Conservation (phyloP, 768 basidiomycete species). For the Boletus barrowsii region DNA sequence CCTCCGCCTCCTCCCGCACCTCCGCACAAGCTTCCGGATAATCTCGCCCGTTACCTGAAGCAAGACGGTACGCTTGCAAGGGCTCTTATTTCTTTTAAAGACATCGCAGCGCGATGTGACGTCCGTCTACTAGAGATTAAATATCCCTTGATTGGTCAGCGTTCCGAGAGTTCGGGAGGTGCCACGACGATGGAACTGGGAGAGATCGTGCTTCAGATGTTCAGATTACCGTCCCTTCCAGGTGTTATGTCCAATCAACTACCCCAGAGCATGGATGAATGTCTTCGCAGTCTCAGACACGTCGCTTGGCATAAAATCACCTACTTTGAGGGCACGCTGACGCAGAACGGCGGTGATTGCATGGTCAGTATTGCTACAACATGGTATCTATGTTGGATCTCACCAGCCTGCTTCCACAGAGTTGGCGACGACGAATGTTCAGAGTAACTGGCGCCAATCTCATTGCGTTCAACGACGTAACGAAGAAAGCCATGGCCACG, state of each 20-base stretch:
- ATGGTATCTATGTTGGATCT: not conserved
- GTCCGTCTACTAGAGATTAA: conserved; percentile 80
- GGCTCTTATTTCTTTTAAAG: conserved; percentile 86
- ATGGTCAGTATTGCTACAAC: conserved; percentile 48
- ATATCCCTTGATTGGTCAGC: conserved; percentile 78
- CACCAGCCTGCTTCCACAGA: conserved; percentile 39
- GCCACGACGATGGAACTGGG: conserved; percentile 73
- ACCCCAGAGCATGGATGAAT: conserved; percentile 92
- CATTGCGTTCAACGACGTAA: conserved; percentile 90
- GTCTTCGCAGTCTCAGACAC: conserved; percentile 81
- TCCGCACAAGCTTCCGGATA: conserved; percentile 57
- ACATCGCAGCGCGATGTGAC: conserved; percentile 79
- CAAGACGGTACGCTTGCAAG: conserved; percentile 86
- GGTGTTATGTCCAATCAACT: conserved; percentile 73
- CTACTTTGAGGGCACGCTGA: conserved; percentile 89
- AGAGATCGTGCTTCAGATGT: conserved; percentile 86
- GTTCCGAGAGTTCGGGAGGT: conserved; percentile 48
- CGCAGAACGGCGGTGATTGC: conserved; percentile 93
- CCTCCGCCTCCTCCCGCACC: conserved; percentile 34
- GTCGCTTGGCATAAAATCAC: conserved; percentile 94
- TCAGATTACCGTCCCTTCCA: conserved; percentile 86
- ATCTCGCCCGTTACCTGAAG: conserved; percentile 78
- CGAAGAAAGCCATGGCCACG: conserved; percentile 85
- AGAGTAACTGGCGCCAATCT: conserved; percentile 83
- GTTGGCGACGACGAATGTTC: conserved; percentile 79